Evolutionary conservation across 805 yeast genomes (phyloP), one percentile per base, ranked within the genome.

Genomic region (Cyberlindnera petersonii): DNA sequence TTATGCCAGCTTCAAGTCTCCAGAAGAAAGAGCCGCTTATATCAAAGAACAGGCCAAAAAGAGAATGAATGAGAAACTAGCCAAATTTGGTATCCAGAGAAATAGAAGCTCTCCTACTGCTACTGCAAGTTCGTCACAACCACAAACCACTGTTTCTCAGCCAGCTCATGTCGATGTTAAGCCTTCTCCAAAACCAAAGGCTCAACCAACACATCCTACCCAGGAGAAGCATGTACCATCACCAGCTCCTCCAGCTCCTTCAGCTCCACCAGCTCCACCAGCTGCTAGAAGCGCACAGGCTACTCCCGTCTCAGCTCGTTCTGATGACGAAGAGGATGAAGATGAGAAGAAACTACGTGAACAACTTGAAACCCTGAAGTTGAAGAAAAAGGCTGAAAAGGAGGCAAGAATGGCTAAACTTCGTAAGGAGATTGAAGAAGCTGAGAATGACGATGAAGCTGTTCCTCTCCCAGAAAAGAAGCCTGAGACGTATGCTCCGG

Each of bases 51-150:
- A 85, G 54, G 86, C 86, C 3, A 75, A 75, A 50, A 79, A 80
- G 53, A 75, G 85, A 61, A 87, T 88, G 96, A 80, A 79, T 44
- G 95, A 85, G 52, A 71, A 87, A 52, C 69, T 87, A 53, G 95
- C 94, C 3, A 83, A 80, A 46, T 69, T 87, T 41, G 95, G 95
- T 3, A 43, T 63, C 70, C 17, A 66, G 77, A 55, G 62, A 64
- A 46, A 32, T 24, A 43, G 42, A 37, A 35, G 29, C 13, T 14
- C 39, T 21, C 17, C 39, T 9, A 35, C 53, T 5, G 32, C 50
- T 9, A 35, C 53, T 14, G 31, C 44, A 6, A 36, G 59, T 10
- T 49, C 63, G 18, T 32, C 35, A 37, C 52, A 15, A 37, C 46
- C 20, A 17, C 27, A 9, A 15, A 18, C 27, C 9, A 36, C 39